Base-by-base conservation (phyloP, 2,329 filamentous ascomycete genomes). In the Fusarium citri region DNA sequence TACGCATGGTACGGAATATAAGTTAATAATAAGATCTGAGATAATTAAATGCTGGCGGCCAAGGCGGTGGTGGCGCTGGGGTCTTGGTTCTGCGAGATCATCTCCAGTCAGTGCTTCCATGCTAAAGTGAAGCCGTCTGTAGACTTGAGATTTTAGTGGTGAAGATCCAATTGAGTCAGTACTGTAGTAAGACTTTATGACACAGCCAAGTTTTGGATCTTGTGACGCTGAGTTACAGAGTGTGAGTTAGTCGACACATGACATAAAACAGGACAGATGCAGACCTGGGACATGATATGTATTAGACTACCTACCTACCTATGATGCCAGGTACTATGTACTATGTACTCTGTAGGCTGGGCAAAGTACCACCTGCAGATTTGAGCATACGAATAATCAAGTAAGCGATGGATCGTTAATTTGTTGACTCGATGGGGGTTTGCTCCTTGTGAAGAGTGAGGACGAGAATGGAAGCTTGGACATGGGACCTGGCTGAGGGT, bases 221-320 rank as follows among this genome's bases (percentile, higher is more conserved):
- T 49, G 50, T 49, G 59, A 26, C 48, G 37, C 22, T 26, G 41
- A 54, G 50, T 54, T 54, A 28, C 34, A 43, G 23, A 45, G 25
- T 47, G 16, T 6, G 16, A 15, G 45, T 61, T 61, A 61, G 58
- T 56, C 37, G 42, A 63, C 22, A 64, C 58, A 64, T 63, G 54
- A 64, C 45, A 57, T 30, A 41, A 47, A 47, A 55, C 26, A 46
- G 10, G 34, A 23, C 20, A 34, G 30, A 50, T 50, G 47, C 31
- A 41, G 53, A 47, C 68, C 68, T 74, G 70, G 68, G 59, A 69
- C 69, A 41, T 66, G 45, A 68, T 64, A 49, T 69, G 72, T 71
- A 55, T 69, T 62, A 69, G 69, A 65, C 15, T 50, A 34, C 16
- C 31, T 34, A 37, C n/a, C 15, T 50, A 34, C 16, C 31, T 34